Conservation (phyloP, 768 basidiomycete species). For the Auricularia cornea region DNA sequence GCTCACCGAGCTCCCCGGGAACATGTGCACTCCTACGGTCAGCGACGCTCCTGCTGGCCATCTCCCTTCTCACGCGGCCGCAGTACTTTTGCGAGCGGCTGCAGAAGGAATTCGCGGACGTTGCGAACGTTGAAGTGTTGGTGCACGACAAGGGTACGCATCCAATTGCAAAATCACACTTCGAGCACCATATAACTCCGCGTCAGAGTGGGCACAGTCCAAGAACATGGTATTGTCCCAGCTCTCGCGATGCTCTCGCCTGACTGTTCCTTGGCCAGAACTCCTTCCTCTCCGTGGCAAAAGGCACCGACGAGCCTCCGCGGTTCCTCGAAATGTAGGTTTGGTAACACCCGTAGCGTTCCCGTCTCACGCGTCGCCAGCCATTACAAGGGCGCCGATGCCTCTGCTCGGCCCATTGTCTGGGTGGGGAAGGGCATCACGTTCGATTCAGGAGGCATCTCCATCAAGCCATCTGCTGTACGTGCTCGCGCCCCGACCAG, state of each 20-base stretch:
- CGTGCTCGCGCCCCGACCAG: conserved; percentile 16
- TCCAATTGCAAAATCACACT: conserved; percentile 4
- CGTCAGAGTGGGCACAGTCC: conserved; percentile 67
- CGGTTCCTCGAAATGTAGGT: conserved; percentile 77
- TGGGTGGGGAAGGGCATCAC: conserved; percentile 75
- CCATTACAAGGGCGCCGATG: conserved; percentile 64
- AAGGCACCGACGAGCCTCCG: conserved; percentile 73
- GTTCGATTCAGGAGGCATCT: conserved; percentile 85
- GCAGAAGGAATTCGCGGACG: conserved; percentile 51
- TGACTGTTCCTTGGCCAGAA: conserved; percentile 32
- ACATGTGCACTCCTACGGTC: conserved; percentile 79
- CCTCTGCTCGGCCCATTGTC: conserved; percentile 52
- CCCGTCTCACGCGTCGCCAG: conserved; percentile 27
- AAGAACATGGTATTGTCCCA: conserved; percentile 62
- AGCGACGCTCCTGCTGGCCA: too few species aligned
- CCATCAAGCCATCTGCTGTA: conserved; percentile 67
- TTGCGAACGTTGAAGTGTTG: conserved; percentile 59
- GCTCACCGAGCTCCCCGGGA: conserved; percentile 81
- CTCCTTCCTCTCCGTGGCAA: conserved; percentile 80
- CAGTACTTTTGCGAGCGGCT: conserved; percentile 67
- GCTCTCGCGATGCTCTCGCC: neutral
- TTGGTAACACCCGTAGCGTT: conserved; percentile 5
- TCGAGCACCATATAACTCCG: conserved; percentile 1
- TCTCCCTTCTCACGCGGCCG: too few species aligned
- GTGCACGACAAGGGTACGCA: conserved; percentile 65